Percentiles rank a stretch among this genome's conserved stretches.
Conservation (phyloP, 176 grass and related monocot species). For the Guadua angustifolia region DNA sequence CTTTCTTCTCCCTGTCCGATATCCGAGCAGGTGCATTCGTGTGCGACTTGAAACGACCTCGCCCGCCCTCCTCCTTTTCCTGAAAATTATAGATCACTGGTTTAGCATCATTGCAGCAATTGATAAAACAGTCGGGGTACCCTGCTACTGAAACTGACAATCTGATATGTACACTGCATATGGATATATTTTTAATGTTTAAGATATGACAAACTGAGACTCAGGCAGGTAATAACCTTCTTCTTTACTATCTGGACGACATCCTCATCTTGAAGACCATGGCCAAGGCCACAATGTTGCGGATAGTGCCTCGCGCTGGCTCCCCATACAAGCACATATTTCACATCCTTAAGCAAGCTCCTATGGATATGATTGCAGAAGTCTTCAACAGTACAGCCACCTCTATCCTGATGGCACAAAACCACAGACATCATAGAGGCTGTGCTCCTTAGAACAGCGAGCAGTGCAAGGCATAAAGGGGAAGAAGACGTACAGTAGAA, state of each 20-base stretch:
- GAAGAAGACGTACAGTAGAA: conserved; percentile 64
- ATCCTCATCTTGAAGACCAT: conserved; percentile 87
- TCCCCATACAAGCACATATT: conserved; percentile 98
- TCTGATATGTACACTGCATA: neutral
- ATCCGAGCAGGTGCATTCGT: conserved; percentile 71
- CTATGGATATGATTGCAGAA: conserved; percentile 98
- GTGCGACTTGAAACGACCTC: conserved; percentile 95
- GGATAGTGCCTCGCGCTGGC: conserved; percentile 79
- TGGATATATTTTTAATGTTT: neutral
- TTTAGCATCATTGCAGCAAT: conserved; percentile 42
- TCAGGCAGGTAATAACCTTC: conserved; percentile 62
- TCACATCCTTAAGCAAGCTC: conserved; percentile 89
- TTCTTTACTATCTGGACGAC: conserved; percentile 99
- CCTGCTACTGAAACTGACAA: neutral
- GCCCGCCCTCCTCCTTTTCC: conserved; percentile 78
- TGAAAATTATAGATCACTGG: conserved; percentile 39
- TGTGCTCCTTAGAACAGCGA: neutral
- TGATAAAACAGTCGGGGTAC: neutral
- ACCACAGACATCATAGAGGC: neutral
- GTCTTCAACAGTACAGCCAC: conserved; percentile 92
- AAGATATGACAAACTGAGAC: neutral
- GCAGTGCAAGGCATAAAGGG: neutral
- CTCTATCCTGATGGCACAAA: conserved; percentile 78
- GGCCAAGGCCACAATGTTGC: conserved; percentile 81
- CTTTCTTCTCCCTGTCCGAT: conserved; percentile 94